Conservation (phyloP, 1,284 basidiomycete species). For the Malassezia japonica region DNA sequence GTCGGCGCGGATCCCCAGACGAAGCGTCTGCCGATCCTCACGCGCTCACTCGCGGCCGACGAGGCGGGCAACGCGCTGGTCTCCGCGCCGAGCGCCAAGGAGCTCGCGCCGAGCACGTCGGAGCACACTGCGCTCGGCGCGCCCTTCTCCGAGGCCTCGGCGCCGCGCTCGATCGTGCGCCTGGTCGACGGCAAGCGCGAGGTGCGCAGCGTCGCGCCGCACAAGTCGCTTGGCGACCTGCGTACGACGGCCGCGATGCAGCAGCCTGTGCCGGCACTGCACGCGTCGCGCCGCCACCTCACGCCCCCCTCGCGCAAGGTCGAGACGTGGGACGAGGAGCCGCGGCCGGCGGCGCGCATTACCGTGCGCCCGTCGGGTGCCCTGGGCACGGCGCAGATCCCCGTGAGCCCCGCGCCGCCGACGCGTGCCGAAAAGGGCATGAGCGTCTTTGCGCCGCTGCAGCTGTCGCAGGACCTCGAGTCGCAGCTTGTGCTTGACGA, state of each 20-base stretch:
- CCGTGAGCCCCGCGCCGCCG: background rate
- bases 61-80: background rate
- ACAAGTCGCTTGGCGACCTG: constrained; percentile 1
- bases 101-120: background rate
- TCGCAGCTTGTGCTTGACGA: background rate
- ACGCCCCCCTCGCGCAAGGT: background rate
- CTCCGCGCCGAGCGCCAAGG: background rate
- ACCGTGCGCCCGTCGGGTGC: background rate
- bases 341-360: background rate
- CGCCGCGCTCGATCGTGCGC: background rate
- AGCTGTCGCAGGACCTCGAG: constrained; percentile 10
- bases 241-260: background rate
- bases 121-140: constrained; percentile 2
- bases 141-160: constrained; percentile 4
- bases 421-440: constrained; percentile 10
- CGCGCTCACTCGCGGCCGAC: constrained; percentile 8
- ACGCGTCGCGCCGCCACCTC: background rate
- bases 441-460: constrained; percentile 17
- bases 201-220: background rate
- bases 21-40: constrained; percentile 2
- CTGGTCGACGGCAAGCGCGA: background rate
- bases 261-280: background rate
- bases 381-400: background rate
- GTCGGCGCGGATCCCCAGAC: constrained; percentile 13
- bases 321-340: background rate